These are phyloP conservation scores for Solanum appendiculatum DNA, from an alignment of 257 asterid genomes.

Conservation along the genomic window DNA sequence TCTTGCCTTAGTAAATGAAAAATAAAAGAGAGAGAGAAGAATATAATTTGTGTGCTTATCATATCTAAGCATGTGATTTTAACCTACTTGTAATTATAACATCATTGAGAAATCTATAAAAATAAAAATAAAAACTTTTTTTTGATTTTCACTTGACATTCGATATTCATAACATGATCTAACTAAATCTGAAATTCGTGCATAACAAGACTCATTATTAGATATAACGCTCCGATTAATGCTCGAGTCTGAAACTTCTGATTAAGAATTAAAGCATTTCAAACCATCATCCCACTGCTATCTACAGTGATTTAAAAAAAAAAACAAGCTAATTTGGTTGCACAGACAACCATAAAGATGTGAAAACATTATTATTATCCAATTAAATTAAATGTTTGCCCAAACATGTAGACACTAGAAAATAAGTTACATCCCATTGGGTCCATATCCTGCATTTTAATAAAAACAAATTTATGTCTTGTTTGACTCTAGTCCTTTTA, in stretches of 20 bases:
- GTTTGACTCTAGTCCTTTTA: background rate
- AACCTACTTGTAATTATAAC: background rate
- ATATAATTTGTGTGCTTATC: background rate
- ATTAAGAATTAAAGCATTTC: rapidly evolving
- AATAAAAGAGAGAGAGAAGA: background rate
- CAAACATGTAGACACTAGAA: background rate
- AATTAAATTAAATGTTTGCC: background rate
- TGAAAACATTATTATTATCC: background rate
- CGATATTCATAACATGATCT: rapidly evolving
- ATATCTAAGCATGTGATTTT: background rate
- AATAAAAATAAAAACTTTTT: background rate
- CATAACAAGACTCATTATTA: too few relatives aligned
- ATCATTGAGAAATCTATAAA: background rate
- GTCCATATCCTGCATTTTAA: background rate
- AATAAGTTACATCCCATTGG: background rate
- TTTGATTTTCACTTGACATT: background rate
- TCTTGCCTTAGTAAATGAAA: background rate
- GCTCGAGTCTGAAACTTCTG: rapidly evolving
- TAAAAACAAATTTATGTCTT: background rate
- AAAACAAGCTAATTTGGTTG: background rate
- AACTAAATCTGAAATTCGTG: too few relatives aligned
- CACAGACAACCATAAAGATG: background rate
- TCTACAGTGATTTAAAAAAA: background rate
- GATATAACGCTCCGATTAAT: background rate
- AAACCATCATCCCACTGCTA: background rate